phyloP scores from a whole-genome alignment of 2,329 filamentous ascomycete genomes.

The Colletotrichum lindemuthianum region DNA sequence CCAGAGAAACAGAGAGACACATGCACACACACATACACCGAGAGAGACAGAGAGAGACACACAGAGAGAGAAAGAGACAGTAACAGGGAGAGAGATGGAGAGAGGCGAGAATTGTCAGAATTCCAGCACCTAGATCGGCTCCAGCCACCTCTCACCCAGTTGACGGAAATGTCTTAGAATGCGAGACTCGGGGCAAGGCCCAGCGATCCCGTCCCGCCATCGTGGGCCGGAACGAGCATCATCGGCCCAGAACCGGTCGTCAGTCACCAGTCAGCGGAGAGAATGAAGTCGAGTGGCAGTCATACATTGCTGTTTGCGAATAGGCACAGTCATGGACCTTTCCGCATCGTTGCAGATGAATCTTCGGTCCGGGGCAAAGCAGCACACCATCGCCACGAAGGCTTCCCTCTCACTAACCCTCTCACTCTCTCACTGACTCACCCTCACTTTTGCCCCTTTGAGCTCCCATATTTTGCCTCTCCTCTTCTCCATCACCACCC shows the following conservation, averaged over 20 bases:
- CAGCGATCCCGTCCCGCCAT: neutral
- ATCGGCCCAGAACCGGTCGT: conserved; percentile 16
- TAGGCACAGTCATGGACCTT: neutral
- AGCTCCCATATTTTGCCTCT: neutral
- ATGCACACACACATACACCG: too few relatives aligned
- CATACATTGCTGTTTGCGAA: conserved; percentile 8
- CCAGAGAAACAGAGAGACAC: too few relatives aligned
- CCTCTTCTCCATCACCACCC: conserved; percentile 10
- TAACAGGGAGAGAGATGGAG: too few relatives aligned
- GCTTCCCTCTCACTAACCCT: neutral
- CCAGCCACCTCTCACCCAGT: conserved; percentile 8
- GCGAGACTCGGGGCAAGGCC: neutral
- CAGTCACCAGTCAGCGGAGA: neutral
- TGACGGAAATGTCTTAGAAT: conserved; percentile 28
- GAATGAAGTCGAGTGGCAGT: conserved; percentile 8
- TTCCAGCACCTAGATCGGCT: conserved; percentile 6
- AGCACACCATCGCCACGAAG: conserved; percentile 13
- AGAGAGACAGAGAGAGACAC: too few relatives aligned
- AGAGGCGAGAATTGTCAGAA: neutral
- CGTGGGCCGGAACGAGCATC: conserved; percentile 24
- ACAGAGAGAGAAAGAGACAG: too few relatives aligned
- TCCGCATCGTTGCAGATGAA: conserved; percentile 3
- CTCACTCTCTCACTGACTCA: neutral
- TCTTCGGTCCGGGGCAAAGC: conserved; percentile 10
- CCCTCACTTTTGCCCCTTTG: neutral